Base-by-base conservation (phyloP, 768 basidiomycete genomes). In the Hortiboletus campestris region DNA sequence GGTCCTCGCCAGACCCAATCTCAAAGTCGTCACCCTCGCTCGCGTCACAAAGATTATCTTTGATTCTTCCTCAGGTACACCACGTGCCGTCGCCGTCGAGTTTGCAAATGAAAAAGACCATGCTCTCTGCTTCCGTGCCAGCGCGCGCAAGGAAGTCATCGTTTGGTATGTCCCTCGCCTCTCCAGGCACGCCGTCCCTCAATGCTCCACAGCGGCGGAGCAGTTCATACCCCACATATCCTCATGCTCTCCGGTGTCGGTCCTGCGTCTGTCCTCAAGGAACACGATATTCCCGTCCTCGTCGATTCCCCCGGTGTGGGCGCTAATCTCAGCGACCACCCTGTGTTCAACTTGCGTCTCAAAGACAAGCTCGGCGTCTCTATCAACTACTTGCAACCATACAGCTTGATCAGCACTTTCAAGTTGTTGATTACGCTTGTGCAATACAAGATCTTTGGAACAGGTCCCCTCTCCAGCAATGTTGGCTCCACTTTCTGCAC, bases 231-330 rank as follows among this genome's bases (percentile, higher is more conserved):
- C 7, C 86, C 86, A 4, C 71, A 88, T 74, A 79, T 89, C 48
- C 76, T 89, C 14, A 78, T 88, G 78, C 76, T 89, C 17, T 89
- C 88, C 17, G 92, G 92, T 12, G 73, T 94, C 45, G 92, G 91
- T 3, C 88, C 89, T 35, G 76, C 78, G 2, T 74, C 74, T 1
- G 77, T 88, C 13, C 76, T 93, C 36, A 59, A 74, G 12, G 67
- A 74, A 36, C 73, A 84, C 53, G 69, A 71, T 6, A 84, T 94
- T 20, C 74, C 80, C 1, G 70, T 84, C 31, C 72, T 85, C 19
- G 64, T 81, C 7, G 83, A 91, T 61, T 79, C 88, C 2, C 85
- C 88, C 0, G 84, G 84, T 12, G 90, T 94, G 19, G 92, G 92
- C 14, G 74, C 79, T 10, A 79, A 91, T 66, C 78, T 94, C 17